Conservation (phyloP, 208 protist species). For the Herpetomonas tarakana region DNA sequence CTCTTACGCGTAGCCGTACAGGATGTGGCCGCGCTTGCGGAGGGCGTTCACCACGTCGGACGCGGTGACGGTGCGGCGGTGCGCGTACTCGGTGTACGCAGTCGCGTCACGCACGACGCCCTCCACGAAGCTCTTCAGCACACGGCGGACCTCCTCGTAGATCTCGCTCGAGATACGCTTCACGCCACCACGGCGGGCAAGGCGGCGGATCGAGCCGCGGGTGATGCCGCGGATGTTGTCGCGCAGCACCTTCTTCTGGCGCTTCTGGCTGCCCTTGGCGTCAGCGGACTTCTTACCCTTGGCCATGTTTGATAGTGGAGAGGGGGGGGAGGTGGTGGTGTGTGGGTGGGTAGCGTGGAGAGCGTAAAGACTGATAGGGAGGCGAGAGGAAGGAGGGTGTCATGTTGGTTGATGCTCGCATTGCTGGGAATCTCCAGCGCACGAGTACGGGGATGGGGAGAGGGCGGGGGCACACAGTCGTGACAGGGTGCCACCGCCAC, state of each 20-base stretch:
- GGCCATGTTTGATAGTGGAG: constrained; percentile 33
- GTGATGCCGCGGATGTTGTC: constrained; percentile 88
- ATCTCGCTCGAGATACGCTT: constrained; percentile 83
- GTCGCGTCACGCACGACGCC: constrained; percentile 77
- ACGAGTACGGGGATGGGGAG: too few species aligned
- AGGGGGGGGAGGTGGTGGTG: background rate
- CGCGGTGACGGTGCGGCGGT: constrained; percentile 52
- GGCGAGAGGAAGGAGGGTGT: background rate
- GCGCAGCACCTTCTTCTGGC: constrained; percentile 84
- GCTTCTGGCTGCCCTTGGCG: constrained; percentile 74
- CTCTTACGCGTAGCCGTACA: constrained; percentile 74
- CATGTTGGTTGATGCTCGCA: too few species aligned
- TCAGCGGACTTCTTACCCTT: constrained; percentile 75
- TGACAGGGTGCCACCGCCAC: too few species aligned
- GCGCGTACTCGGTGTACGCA: constrained; percentile 82
- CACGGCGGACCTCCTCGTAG: constrained; percentile 68
- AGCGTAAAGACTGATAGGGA: background rate
- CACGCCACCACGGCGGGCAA: constrained; percentile 91
- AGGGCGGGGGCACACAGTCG: too few species aligned
- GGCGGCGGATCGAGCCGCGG: constrained; percentile 83
- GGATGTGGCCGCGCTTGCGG: constrained; percentile 69
- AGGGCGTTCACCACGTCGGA: constrained; percentile 80
- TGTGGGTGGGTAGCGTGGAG: background rate
- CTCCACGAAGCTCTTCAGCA: constrained; percentile 85
- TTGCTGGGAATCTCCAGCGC: too few species aligned